Base-by-base conservation (phyloP, 169 alveolate genomes). In the Fabrea salina region DNA sequence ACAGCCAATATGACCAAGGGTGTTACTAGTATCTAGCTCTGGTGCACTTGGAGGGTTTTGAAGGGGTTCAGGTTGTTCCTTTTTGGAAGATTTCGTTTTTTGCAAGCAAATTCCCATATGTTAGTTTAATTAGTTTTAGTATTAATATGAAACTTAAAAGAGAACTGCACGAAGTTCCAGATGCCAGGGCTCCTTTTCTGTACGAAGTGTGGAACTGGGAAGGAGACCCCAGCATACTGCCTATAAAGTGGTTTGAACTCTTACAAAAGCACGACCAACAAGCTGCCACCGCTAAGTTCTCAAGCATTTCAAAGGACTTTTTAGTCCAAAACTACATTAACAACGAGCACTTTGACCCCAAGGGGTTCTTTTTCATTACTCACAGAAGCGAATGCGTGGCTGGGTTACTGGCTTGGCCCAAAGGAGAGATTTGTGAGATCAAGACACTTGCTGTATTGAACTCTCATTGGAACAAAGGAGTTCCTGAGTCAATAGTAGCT, bases 191-290 rank as follows among this genome's bases (percentile, higher is more conserved):
- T 54, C 66, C 66, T 54, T 54, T 54, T 19, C 66, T 54, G 6
- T 54, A 54, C 25, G 66, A 54, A 54, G 13, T n/a, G 13, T 54
- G 66, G 66, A 54, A 54, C 66, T 54, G 66, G 66, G 66, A n/a
- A n/a, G 66, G 66, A 22, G 66, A 54, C 25, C 13, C 66, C 6
- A 54, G 66, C 25, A 54, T 54, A 7, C 66, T 54, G 13, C 66
- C 66, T 8, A 54, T 33, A 22, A 54, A 54, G 25, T 54, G 66
- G 66, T 19, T 8, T 54, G 66, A 54, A n/a, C 25, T 54, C 11
- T 54, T 54, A 33, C 13, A 54, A 54, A 54, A 54, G 25, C 66
- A 54, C 25, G 66, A 54, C 25, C 11, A 22, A 8, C 66, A 54
- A 54, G 11, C 33, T 8, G 8, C 11, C 6, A 54, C 33, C 8